Percentiles rank a stretch among this genome's conserved stretches.
phyloP scores from a whole-genome alignment of 1,284 basidiomycete species.

The Cutaneotrichosporon daszewskae region DNA sequence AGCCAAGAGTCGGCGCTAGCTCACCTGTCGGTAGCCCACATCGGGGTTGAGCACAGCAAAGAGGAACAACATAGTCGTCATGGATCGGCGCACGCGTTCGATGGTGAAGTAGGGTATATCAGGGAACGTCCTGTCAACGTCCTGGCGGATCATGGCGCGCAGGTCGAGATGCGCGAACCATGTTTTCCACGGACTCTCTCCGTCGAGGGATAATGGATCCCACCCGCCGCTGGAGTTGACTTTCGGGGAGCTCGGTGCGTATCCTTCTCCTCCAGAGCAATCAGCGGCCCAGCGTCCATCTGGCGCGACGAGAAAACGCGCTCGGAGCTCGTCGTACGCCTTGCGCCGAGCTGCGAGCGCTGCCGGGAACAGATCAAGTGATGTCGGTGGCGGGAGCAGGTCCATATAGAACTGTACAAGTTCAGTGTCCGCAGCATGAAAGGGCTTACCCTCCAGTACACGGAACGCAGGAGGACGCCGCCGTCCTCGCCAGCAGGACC shows the following conservation, averaged over 20 bases:
- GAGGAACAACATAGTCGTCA: slow-evolving; percentile 79
- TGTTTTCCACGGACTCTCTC: slow-evolving; percentile 81
- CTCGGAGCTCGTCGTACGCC: slow-evolving; percentile 41
- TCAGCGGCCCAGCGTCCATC: slow-evolving; percentile 50
- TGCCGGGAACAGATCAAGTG: slow-evolving; percentile 33
- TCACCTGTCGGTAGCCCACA: slow-evolving; percentile 66
- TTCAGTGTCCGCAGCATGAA: background rate
- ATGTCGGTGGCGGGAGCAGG: slow-evolving; percentile 43
- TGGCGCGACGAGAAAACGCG: slow-evolving; percentile 48
- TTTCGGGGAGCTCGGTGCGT: slow-evolving; percentile 6
- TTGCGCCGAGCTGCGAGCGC: slow-evolving; percentile 26
- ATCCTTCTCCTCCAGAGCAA: slow-evolving; percentile 39
- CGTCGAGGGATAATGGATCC: slow-evolving; percentile 78
- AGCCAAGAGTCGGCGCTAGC: background rate
- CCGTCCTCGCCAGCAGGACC: slow-evolving; percentile 32
- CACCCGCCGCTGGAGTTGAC: slow-evolving; percentile 44
- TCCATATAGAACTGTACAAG: slow-evolving; percentile 44
- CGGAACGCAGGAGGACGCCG: slow-evolving; percentile 38
- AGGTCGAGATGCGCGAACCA: slow-evolving; percentile 86
- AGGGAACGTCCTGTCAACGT: slow-evolving; percentile 92
- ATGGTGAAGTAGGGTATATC: slow-evolving; percentile 82
- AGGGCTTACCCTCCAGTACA: slow-evolving; percentile 46
- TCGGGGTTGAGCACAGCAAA: slow-evolving; percentile 68
- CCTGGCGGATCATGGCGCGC: slow-evolving; percentile 77
- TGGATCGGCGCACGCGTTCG: slow-evolving; percentile 63